Evolutionary conservation across 1,284 basidiomycete genomes (phyloP).

Genomic region (Apiotrichum brassicae): DNA sequence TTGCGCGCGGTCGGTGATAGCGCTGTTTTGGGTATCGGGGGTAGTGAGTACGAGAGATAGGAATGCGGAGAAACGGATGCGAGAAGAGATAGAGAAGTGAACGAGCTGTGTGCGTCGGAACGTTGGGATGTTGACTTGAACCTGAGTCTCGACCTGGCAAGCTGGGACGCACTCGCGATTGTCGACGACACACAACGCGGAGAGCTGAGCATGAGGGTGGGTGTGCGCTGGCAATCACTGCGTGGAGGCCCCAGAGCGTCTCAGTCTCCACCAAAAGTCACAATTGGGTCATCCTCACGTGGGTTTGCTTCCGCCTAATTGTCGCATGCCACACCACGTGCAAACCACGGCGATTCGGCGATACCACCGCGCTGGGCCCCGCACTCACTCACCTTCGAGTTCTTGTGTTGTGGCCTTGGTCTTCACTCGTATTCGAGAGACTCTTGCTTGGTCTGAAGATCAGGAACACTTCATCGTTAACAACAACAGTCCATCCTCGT

Average conservation of each 20-base stretch:
- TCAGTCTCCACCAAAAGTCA: too few relatives aligned
- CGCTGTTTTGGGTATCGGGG: background rate
- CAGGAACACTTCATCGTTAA: background rate
- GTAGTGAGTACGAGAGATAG: background rate
- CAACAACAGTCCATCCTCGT: background rate
- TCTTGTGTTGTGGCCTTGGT: background rate
- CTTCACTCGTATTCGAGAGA: too few relatives aligned
- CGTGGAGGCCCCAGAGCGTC: too few relatives aligned
- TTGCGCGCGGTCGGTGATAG: background rate
- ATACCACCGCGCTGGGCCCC: constrained; percentile 6
- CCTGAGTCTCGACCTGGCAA: too few relatives aligned
- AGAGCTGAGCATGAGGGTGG: background rate
- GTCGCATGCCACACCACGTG: constrained; percentile 1
- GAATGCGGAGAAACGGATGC: too few relatives aligned
- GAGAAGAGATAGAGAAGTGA: too few relatives aligned
- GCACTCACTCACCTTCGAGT: background rate
- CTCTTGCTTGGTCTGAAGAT: background rate
- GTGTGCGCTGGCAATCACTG: background rate
- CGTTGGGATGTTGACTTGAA: too few relatives aligned
- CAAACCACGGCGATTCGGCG: constrained; percentile 2
- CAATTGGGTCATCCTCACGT: too few relatives aligned
- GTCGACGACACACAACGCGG: background rate
- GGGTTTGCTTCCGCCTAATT: too few relatives aligned
- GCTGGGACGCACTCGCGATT: too few relatives aligned
- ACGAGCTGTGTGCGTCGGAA: too few relatives aligned